Evolutionary conservation across 2,329 filamentous ascomycete genomes (phyloP), one percentile per base, ranked within the genome.

Genomic region (Didymella lethalis): DNA sequence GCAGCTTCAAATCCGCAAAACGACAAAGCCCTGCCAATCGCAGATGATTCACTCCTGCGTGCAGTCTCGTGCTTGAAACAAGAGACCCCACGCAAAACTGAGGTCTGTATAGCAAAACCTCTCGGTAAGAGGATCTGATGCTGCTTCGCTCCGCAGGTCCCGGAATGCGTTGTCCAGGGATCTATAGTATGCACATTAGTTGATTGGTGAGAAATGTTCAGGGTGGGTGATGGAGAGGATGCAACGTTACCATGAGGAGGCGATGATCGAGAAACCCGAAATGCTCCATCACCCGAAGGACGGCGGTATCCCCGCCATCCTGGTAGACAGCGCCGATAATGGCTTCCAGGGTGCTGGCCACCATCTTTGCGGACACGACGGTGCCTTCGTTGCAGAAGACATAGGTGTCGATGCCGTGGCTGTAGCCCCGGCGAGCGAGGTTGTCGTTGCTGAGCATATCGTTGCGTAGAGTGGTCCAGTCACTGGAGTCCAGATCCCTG

Each of bases 131-230:
- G 38, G 38, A 18, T 41, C 20, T 41, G 20, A 25, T 41, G 20
- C 18, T 41, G 38, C 38, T 5, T 25, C 10, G 25, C 7, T 12
- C 20, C 2, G 3, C 4, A 25, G 18, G 11, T 25, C 20, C 23
- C 10, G 12, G 7, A 20, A 4, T 10, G 3, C 7, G 20, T 41
- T 2, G 25, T 41, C 5, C 38, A 41, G 38, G 38, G 38, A 41
- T 41, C 38, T 41, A 41, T 12, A 41, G 20, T 41, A 25, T 41
- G 38, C 38, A 25, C 38, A 41, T 41, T 41, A 41, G 38, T 41
- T 20, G 2, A 25, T n/a, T 4, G 38, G 20, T 25, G 12, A 18
- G n/a, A 14, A 20, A 6, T 41, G 38, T 41, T 41, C 20, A 41
- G 3, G 10, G 1, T 41, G 38, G 11, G 20, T 12, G n/a, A 14